These are phyloP conservation scores for Acanthamoeba royreba DNA, from an alignment of 208 protist species.

Conservation along the genomic window DNA sequence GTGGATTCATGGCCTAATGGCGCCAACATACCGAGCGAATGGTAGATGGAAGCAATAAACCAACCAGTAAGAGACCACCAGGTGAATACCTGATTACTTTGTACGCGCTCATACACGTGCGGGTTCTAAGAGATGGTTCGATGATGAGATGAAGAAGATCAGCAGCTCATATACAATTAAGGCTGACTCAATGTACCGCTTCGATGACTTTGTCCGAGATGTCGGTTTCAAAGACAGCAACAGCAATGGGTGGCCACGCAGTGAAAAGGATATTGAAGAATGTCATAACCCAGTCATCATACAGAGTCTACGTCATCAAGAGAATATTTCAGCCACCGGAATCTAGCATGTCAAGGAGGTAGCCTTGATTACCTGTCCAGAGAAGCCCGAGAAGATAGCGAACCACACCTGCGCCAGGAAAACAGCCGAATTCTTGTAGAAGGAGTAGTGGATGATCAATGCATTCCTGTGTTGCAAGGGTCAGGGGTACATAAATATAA, in stretches of 20 bases:
- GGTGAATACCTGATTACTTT: not conserved
- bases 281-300: constrained; percentile 51
- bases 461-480: constrained; percentile 90
- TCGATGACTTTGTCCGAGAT: not conserved
- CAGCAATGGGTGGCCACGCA: constrained; percentile 74
- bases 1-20: not conserved
- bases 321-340: not conserved
- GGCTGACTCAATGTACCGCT: not conserved
- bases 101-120: not conserved
- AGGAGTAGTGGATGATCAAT: constrained; percentile 90
- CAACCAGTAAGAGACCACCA: not conserved
- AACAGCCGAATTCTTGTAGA: constrained; percentile 96
- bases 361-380: constrained; percentile 79
- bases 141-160: not conserved
- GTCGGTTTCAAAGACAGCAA: constrained; percentile 80
- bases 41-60: not conserved
- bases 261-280: constrained; percentile 85
- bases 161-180: not conserved
- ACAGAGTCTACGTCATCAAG: constrained; percentile 76
- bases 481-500: constrained; percentile 81
- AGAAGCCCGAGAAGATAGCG: constrained; percentile 86
- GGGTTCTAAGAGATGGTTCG: not conserved
- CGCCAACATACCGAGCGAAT: not conserved
- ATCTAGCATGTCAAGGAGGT: not conserved
- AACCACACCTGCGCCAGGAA: constrained; percentile 89